Percentiles rank a stretch among this genome's conserved stretches.
phyloP scores from a whole-genome alignment of 2,329 filamentous ascomycete species.

The Fusarium incarnatum region DNA sequence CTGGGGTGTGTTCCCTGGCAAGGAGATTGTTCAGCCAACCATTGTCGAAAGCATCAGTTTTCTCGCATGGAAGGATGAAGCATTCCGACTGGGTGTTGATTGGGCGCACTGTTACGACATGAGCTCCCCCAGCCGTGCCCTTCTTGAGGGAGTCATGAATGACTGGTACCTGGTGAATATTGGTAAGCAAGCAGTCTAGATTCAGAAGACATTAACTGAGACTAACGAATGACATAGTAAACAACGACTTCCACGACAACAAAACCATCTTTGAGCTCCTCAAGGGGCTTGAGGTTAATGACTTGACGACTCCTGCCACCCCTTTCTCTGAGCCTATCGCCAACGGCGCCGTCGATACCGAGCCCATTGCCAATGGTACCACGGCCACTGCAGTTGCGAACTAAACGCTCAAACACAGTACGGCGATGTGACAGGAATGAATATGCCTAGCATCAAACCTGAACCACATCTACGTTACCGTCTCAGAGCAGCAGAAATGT shows the following conservation, averaged over 20 bases:
- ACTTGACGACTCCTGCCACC: conserved; percentile 62
- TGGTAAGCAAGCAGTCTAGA: conserved; percentile 69
- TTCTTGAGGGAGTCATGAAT: conserved; percentile 87
- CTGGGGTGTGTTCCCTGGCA: conserved; percentile 98
- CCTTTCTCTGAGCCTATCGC: conserved; percentile 42
- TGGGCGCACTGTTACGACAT: conserved; percentile 93
- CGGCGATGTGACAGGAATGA: neutral
- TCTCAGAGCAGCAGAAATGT: conserved; percentile 7
- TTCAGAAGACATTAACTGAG: conserved; percentile 2
- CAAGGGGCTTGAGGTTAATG: conserved; percentile 76
- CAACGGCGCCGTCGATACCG: conserved; percentile 24
- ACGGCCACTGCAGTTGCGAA: conserved; percentile 25
- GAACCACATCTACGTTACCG: conserved; percentile 5
- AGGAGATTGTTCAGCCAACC: conserved; percentile 99
- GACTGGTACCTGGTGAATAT: conserved; percentile 97
- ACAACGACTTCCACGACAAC: conserved; percentile 95
- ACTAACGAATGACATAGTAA: conserved; percentile 67
- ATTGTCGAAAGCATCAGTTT: conserved; percentile 98
- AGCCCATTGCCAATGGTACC: conserved; percentile 26
- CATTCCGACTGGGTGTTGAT: conserved; percentile 89
- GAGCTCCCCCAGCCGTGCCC: conserved; percentile 77
- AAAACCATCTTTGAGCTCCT: conserved; percentile 88
- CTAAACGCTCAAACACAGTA: conserved; percentile 18
- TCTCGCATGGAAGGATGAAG: conserved; percentile 98
- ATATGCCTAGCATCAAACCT: conserved; percentile 17